Conservation (phyloP, 306 rosid species). For the Acacia acuminata region DNA sequence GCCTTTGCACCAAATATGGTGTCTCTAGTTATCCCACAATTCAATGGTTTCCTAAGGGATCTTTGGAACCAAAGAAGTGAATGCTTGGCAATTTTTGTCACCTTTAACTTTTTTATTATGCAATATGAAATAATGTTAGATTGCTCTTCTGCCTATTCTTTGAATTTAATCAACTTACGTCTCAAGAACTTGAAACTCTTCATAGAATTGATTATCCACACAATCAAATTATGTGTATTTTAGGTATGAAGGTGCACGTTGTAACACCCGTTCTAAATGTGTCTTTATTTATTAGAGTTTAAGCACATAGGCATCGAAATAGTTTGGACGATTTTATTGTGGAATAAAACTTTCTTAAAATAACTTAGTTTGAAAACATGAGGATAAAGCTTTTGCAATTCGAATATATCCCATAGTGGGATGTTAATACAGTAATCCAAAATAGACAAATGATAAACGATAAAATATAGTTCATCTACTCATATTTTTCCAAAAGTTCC, state of each 20-base stretch:
- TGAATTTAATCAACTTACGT: background rate
- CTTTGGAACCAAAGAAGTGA: slow-evolving; percentile 79
- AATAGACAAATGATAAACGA: too few species aligned
- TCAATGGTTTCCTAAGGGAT: slow-evolving; percentile 84
- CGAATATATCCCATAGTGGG: too few species aligned
- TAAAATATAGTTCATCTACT: too few species aligned
- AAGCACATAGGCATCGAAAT: too few species aligned
- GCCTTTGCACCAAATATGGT: slow-evolving; percentile 69
- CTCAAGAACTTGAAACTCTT: slow-evolving; percentile 5
- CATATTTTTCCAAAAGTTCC: too few species aligned
- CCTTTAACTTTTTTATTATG: background rate
- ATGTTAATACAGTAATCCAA: too few species aligned
- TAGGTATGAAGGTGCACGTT: slow-evolving; percentile 69
- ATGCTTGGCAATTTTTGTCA: slow-evolving; percentile 20
- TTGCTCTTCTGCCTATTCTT: background rate
- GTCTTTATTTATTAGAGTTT: too few species aligned
- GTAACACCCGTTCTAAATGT: too few species aligned
- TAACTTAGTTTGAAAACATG: too few species aligned
- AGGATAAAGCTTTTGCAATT: too few species aligned
- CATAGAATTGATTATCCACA: background rate
- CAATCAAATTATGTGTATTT: slow-evolving; percentile 32
- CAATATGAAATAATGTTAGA: background rate
- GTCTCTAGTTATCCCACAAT: slow-evolving; percentile 90
- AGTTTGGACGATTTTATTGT: too few species aligned
- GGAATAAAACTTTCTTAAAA: too few species aligned